A percentile compares a stretch with the other conserved stretches of the same genome.
Conservation (phyloP, 2,329 filamentous ascomycete species). For the Chaetomium sp. region DNA sequence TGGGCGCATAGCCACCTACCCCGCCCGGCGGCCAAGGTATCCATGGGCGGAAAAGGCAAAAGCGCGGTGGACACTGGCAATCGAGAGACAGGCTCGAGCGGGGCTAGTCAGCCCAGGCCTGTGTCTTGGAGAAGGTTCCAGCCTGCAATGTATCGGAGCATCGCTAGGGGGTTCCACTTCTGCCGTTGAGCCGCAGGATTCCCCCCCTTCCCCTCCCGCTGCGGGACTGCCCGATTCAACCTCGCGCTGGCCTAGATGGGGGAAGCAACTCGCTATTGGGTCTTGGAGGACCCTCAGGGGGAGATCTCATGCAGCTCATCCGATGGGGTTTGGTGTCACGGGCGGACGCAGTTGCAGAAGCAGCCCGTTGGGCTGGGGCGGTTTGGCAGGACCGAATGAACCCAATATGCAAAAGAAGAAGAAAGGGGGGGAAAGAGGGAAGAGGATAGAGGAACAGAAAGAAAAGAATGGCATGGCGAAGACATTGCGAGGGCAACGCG, state of each 20-base stretch:
- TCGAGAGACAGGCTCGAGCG: background rate
- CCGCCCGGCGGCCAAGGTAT: background rate
- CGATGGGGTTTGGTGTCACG: slow-evolving; percentile 2
- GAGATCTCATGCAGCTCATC: background rate
- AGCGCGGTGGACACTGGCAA: slow-evolving; percentile 14
- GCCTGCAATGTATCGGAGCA: slow-evolving; percentile 27
- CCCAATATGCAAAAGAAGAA: background rate
- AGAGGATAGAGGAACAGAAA: background rate
- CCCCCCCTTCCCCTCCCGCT: background rate
- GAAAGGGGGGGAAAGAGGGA: background rate
- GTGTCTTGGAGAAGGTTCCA: slow-evolving; percentile 23
- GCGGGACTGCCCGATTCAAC: background rate
- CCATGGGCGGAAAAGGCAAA: background rate
- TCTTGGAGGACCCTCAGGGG: background rate
- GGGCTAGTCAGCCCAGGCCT: background rate
- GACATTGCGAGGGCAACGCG: background rate
- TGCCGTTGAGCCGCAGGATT: background rate
- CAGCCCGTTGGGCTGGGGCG: background rate
- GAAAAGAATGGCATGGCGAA: background rate
- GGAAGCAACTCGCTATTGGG: background rate
- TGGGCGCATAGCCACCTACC: background rate
- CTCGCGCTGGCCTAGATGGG: background rate
- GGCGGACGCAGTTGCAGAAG: slow-evolving; percentile 12
- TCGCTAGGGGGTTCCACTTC: slow-evolving; percentile 32
- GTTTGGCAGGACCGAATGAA: background rate